Base-by-base conservation (phyloP, 2,329 filamentous ascomycete genomes). In the Metarhizium guizhouense region DNA sequence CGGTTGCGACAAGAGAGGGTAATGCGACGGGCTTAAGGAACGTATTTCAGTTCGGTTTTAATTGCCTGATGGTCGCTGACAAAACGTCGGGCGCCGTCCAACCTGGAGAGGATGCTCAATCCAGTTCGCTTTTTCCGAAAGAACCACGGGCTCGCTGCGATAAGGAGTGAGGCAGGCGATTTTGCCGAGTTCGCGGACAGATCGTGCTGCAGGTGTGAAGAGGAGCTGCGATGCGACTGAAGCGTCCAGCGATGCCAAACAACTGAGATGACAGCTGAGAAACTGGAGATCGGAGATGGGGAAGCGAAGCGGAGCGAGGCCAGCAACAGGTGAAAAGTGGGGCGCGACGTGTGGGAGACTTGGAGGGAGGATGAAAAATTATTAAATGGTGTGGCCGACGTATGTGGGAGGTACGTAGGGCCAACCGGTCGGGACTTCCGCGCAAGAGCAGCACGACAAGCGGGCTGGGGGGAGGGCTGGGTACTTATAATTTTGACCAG, bases 401-500 rank as follows among this genome's bases (percentile, higher is more conserved):
- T 68, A 69, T 68, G 69, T 69, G 71, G 72, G 67, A 70, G 70
- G 69, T 77, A 76, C 75, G 74, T 74, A 77, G 67, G 76, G 76
- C 76, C 74, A 73, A 53, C 75, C 71, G 75, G 76, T 80, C 76
- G 76, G 75, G 72, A 75, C 72, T 79, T 80, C 77, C 76, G 72
- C 76, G 74, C 77, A 72, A 74, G 71, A 75, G 67, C 68, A 67
- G 72, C 70, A 67, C 74, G 76, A 74, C 70, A 69, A 67, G 68
- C 65, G 74, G 71, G 74, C 70, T 74, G 79, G 77, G 79, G 25
- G 78, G 77, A 76, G 72, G 72, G 69, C 68, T 68, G 66, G 68
- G 72, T 79, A 73, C 73, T 81, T 81, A 81, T 81, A 81, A 75
- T 80, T 80, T 77, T 79, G 67, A 59, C 61, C 62, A 59, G 61